Base-by-base conservation (phyloP, 2,329 filamentous ascomycete genomes). In the Nemania sp. region DNA sequence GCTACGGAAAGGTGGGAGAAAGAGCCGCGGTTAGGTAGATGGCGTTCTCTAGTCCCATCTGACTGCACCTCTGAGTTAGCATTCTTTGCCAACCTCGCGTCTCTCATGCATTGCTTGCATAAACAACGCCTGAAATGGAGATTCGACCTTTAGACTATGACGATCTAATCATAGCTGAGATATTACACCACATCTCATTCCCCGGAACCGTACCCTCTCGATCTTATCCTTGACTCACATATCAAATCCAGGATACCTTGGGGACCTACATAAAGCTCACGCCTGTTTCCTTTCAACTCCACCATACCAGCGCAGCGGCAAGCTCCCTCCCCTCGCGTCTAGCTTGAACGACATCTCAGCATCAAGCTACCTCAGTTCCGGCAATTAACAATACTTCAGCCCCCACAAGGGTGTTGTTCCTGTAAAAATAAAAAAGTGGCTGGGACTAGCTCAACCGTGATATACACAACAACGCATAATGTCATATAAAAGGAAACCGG, bases 1-100 rank as follows among this genome's bases (percentile, higher is more conserved):
- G 62, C 68, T 77, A 20, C 77, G 78, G 65, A 86, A 85, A 74
- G 78, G 80, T 63, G 78, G 75, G 15, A 80, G 78, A 71, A 85
- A 84, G 73, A 63, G 62, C 45, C 65, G 66, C 12, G 63, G 61
- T 32, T 70, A 59, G 42, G 39, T 7, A n/a, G 12, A 42, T 35
- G 2, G 17, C 20, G 2, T 17, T 4, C 5, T 43, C 9, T 5
- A 20, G 15, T 15, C 40, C 40, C 40, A 43, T 21, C 17, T 18
- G 3, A 10, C 10, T 18, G 10, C 17, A 3, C 17, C 17, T 43
- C 11, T 3, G 11, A 12, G 40, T 20, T 43, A n/a, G 17, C 18
- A 43, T 43, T 10, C 2, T 11, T 20, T n/a, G 17, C 40, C 40
- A 17, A 40, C 17, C 5, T 40, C 4, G 13, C 5, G 39, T 40